Evolutionary conservation across 768 basidiomycete genomes (phyloP).

Genomic region (Stropharia rugosoannulata): DNA sequence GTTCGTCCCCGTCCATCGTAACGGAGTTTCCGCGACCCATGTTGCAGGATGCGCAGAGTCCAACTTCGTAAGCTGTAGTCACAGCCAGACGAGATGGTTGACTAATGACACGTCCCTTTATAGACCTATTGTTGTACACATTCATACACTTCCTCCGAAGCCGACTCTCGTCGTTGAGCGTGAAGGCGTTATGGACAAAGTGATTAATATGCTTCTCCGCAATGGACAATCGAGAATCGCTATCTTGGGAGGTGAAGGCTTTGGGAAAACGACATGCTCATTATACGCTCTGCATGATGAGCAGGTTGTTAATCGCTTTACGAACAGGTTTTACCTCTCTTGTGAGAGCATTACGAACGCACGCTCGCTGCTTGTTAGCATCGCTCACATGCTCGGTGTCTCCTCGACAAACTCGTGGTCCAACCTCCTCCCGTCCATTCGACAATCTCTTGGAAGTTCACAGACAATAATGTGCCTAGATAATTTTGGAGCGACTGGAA

Average conservation of each 20-base stretch:
- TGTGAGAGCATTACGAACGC: constrained; percentile 1
- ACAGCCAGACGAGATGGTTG: no score
- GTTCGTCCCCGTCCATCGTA: neutral
- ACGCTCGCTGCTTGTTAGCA: neutral
- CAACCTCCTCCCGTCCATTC: neutral
- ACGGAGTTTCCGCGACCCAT: no score
- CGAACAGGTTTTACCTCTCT: neutral
- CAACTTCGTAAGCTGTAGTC: no score
- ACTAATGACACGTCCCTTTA: neutral
- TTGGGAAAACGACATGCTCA: constrained; percentile 1
- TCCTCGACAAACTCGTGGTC: neutral
- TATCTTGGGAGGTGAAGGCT: constrained; percentile 1
- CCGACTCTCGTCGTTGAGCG: neutral
- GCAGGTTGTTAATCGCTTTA: neutral
- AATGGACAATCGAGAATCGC: neutral
- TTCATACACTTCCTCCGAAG: neutral
- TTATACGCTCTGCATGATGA: neutral
- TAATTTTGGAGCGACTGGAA: neutral
- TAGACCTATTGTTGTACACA: neutral
- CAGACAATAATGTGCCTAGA: neutral
- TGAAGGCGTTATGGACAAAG: neutral
- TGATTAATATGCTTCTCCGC: neutral
- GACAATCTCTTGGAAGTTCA: neutral
- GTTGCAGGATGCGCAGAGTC: no score
- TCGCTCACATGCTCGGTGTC: constrained; percentile 3